Conservation (phyloP, 1,284 basidiomycete genomes). For the Irpex rosettiformis region DNA sequence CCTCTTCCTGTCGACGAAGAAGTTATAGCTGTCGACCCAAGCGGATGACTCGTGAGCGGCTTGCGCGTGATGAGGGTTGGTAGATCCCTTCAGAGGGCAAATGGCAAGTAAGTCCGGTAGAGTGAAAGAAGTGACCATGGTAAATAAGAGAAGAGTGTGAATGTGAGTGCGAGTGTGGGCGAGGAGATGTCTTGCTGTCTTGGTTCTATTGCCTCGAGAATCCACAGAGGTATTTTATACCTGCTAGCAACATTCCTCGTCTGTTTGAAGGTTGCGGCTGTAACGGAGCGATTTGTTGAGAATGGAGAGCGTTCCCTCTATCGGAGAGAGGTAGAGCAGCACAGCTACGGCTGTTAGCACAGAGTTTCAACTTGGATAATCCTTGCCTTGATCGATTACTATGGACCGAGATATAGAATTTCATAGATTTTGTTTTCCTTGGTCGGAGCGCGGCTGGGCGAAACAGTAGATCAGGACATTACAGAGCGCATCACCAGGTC, state of each 20-base stretch:
- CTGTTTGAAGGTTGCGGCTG: neutral
- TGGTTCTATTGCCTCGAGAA: neutral
- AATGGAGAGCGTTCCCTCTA: neutral
- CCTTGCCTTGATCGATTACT: neutral
- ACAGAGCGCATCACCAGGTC: too few species aligned
- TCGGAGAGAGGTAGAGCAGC: neutral
- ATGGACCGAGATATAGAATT: neutral
- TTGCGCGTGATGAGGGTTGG: conserved; percentile 53
- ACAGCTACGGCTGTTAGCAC: neutral
- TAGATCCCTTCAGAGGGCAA: conserved; percentile 42
- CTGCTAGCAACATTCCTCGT: neutral
- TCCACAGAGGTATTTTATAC: conserved; percentile 3
- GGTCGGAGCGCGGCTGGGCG: neutral
- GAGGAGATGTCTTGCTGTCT: neutral
- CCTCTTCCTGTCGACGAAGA: conserved; percentile 58
- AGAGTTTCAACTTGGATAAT: neutral
- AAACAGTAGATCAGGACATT: too few species aligned
- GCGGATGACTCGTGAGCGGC: conserved; percentile 54
- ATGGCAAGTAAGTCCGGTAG: conserved; percentile 55
- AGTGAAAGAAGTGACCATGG: conserved; percentile 31
- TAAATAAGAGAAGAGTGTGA: conserved; percentile 15
- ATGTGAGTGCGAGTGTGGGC: neutral
- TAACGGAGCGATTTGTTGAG: neutral
- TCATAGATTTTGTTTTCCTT: neutral
- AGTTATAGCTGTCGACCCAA: conserved; percentile 61